Evolutionary conservation across 768 basidiomycete species (phyloP), one percentile per base, ranked within the genome.

Genomic region (Leccinum sublutescens): DNA sequence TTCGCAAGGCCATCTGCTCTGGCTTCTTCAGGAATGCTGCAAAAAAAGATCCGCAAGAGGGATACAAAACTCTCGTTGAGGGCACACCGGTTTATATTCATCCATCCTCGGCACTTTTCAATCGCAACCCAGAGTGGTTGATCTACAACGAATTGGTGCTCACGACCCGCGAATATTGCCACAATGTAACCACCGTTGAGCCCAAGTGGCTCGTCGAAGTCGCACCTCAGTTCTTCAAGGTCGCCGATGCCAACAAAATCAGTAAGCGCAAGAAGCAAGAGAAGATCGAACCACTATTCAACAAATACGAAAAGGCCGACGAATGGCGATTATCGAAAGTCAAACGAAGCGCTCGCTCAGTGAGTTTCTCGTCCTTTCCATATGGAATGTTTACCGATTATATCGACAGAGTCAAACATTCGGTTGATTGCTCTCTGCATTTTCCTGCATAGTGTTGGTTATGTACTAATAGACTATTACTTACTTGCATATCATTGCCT

Each of bases 71-170:
- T 0, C 85, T 96, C 11, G 92, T 94, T 3, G 95, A 97, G 75
- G 94, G 94, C 34, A 98, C 97, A n/a, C 97, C 96, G 0, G 95
- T 99, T 52, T 98, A 96, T 75, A 94, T 99, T 56, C 97, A 99
- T 75, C 97, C 95, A 0, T 96, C 96, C 2, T 95, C 94, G 3
- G 91, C 95, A 5, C 79, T 99, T 19, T 99, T 98, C 82, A 98
- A 99, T 71, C 87, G 95, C 40, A 89, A 90, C 40, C 97, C 97
- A 0, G 96, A 98, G 75, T 97, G 95, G 93, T 77, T 92, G 43
- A 87, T 95, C 50, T 96, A 99, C 76, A 93, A 99, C 72, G 97
- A 98, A 73, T 74, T 99, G 67, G 88, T 98, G 55, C 79, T 98
- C 62, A 98, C 97, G 12, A 97, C 97, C n/a, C 85, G 95, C 67